Base-by-base conservation (phyloP, 2,329 filamentous ascomycete species). In the Paecilomyces dactylethromorphus region DNA sequence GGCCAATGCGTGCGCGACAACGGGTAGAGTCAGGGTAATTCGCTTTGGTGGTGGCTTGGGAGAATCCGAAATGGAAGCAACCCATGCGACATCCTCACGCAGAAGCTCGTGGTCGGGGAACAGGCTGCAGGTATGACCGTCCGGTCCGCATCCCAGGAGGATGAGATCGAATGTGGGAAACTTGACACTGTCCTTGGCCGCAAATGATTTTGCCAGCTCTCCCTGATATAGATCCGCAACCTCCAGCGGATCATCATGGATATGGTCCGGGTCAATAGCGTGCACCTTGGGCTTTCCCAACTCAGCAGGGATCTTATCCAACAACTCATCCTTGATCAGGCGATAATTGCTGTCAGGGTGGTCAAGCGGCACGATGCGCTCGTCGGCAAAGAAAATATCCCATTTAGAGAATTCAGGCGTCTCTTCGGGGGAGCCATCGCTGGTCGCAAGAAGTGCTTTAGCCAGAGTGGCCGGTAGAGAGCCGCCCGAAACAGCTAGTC, bases 311-410 rank as follows among this genome's bases (percentile, higher is more conserved):
- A 97, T 89, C 79, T 95, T 93, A 79, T 92, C 88, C 62, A 99
- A 82, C 55, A 97, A 82, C 78, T 97, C 92, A 54, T 86, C 80
- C 80, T 96, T 94, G 66, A 97, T 79, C 52, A 97, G 85, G 61
- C 81, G 86, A 78, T 97, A 96, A 80, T 97, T 99, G 80, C 92
- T 96, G 79, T 99, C 93, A 65, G 86, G 83, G 78, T 97, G 89
- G 75, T 94, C 87, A 66, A 97, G 87, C 22, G 94, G 90, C 56
- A 97, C 94, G 67, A 91, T 91, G 70, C 94, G 90, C 82, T 99
- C 94, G 74, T 99, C 94, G 71, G 93, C 93, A 76, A 97, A 97
- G 83, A 97, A 99, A 71, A 99, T 91, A 70, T 97, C 90, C 94
- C 94, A 99, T 75, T 90, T 91, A 72, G 83, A 81, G 77, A 95